phyloP scores from a whole-genome alignment of 2,329 filamentous ascomycete species.

The Myriangium duriaei region DNA sequence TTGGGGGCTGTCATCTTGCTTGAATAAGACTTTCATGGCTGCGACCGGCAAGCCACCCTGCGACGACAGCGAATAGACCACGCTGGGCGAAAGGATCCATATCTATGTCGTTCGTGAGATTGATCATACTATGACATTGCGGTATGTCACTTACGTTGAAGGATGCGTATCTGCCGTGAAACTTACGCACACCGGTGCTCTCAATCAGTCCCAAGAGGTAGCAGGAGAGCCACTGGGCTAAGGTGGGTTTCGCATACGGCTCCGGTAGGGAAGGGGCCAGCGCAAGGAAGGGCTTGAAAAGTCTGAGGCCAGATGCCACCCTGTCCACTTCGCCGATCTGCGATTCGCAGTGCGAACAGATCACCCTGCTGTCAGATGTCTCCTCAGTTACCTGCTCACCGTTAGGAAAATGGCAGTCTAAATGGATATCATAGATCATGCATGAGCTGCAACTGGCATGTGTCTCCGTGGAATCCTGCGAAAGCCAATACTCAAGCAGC shows the following conservation, averaged over 20 bases:
- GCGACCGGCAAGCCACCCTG: constrained; percentile 28
- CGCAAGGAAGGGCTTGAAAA: constrained; percentile 20
- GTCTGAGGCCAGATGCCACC: constrained; percentile 29
- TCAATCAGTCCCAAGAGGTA: constrained; percentile 45
- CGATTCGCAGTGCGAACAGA: constrained; percentile 28
- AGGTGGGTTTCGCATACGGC: too few relatives aligned
- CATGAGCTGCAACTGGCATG: too few relatives aligned
- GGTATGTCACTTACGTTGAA: constrained; percentile 7
- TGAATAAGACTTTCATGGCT: constrained; percentile 46
- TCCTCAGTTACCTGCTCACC: not conserved
- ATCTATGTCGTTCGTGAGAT: constrained; percentile 18
- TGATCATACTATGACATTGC: not conserved
- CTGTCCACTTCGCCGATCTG: constrained; percentile 31
- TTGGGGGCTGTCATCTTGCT: constrained; percentile 25
- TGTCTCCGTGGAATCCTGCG: constrained; percentile 23
- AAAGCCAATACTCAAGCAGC: constrained; percentile 19
- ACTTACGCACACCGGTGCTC: constrained; percentile 42
- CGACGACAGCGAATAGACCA: constrained; percentile 40
- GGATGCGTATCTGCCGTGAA: constrained; percentile 47
- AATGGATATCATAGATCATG: not conserved
- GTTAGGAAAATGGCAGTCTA: constrained; percentile 1
- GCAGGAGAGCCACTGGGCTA: constrained; percentile 40
- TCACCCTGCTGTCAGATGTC: constrained; percentile 14
- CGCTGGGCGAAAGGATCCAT: constrained; percentile 50
- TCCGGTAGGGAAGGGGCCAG: too few relatives aligned